Conservation (phyloP, 192 early-diverging fungal genomes). For the Podila epigama region DNA sequence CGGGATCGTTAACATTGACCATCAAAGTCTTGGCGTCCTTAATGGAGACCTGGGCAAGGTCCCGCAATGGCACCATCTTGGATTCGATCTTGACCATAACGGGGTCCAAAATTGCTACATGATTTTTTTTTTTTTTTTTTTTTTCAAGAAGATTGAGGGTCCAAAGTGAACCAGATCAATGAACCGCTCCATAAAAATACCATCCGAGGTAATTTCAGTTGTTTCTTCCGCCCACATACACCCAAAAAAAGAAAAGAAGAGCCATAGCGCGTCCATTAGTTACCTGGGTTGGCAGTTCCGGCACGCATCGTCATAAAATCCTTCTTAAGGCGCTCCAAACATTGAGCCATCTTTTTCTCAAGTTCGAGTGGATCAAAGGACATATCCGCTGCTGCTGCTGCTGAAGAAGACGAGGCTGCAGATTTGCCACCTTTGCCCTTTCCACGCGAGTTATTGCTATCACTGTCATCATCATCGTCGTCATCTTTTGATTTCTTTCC, state of each 20-base stretch:
- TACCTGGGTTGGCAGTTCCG: slow-evolving; percentile 80
- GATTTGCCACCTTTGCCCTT: slow-evolving; percentile 27
- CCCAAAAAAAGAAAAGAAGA: no score
- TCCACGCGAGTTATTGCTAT: no score
- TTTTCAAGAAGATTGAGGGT: no score
- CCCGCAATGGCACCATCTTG: slow-evolving; percentile 61
- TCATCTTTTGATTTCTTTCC: slow-evolving; percentile 21
- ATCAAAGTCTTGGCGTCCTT: slow-evolving; percentile 86
- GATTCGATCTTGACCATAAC: slow-evolving; percentile 68
- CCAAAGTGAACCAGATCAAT: no score
- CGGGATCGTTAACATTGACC: slow-evolving; percentile 78
- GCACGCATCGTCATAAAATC: slow-evolving; percentile 70
- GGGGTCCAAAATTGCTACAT: slow-evolving; percentile 77
- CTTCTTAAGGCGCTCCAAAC: slow-evolving; percentile 65
- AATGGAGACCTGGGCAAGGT: slow-evolving; percentile 78
- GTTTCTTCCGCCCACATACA: no score
- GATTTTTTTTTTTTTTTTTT: no score
- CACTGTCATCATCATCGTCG: slow-evolving; percentile 31
- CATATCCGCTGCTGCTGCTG: slow-evolving; percentile 5
- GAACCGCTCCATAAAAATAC: no score
- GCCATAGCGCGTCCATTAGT: not conserved
- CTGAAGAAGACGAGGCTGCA: not conserved
- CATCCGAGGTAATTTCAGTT: no score
- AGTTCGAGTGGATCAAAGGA: slow-evolving; percentile 66
- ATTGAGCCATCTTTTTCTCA: slow-evolving; percentile 63